phyloP scores from a whole-genome alignment of 306 rosid genomes.

The Argentina anserina region DNA sequence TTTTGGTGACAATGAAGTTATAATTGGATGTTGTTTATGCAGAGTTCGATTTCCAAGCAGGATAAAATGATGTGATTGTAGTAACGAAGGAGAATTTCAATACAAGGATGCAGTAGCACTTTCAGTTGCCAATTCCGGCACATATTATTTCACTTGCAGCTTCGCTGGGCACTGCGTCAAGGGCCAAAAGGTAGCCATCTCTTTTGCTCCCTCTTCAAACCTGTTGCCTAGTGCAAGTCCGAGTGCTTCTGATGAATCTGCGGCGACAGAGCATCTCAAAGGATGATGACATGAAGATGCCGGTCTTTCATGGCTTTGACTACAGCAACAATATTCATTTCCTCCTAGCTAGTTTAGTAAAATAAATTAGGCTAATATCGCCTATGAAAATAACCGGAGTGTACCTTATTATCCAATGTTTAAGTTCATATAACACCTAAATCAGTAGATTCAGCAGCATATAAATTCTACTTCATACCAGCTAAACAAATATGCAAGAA shows the following conservation, averaged over 20 bases:
- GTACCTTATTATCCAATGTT: too few relatives aligned
- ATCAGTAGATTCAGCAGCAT: too few relatives aligned
- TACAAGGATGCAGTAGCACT: not conserved
- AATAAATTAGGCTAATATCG: too few relatives aligned
- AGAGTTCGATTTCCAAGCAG: not conserved
- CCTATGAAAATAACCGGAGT: too few relatives aligned
- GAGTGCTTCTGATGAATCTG: not conserved
- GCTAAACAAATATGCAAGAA: too few relatives aligned
- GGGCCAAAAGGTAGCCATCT: not conserved
- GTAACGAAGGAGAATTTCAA: not conserved
- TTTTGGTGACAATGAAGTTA: not conserved
- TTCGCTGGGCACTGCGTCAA: not conserved
- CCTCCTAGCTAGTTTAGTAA: too few relatives aligned
- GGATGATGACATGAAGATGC: not conserved
- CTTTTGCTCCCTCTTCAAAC: not conserved
- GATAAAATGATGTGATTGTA: not conserved
- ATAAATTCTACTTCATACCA: too few relatives aligned
- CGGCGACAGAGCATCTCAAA: not conserved
- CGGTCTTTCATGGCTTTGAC: not conserved
- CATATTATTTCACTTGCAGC: not conserved
- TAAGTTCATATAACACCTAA: too few relatives aligned
- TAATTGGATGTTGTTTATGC: not conserved
- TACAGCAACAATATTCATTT: too few relatives aligned
- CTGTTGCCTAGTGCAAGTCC: not conserved
- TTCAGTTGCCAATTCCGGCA: not conserved